These are phyloP conservation scores for Spergularia azorica DNA, from an alignment of 179 eudicot species.

Conservation along the genomic window DNA sequence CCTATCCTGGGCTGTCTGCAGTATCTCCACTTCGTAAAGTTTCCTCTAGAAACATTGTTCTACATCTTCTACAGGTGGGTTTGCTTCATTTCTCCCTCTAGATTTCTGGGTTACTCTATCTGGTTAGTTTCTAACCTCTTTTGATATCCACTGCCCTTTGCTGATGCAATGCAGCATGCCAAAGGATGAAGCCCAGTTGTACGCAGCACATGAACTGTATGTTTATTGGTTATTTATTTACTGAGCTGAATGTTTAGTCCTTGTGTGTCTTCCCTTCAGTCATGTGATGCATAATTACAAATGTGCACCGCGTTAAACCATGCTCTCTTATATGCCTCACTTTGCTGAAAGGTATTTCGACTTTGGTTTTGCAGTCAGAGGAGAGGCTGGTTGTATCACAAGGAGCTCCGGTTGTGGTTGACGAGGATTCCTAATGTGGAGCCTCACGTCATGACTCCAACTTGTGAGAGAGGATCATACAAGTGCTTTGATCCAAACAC, in stretches of 20 bases:
- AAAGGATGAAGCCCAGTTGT: conserved; percentile 75
- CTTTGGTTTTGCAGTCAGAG: conserved; percentile 44
- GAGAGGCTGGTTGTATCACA: conserved; percentile 78
- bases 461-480: conserved; percentile 70
- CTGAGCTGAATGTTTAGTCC: neutral
- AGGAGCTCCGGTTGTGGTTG: conserved; percentile 57
- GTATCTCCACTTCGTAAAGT: conserved; percentile 58
- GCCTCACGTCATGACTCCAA: conserved; percentile 53
- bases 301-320: neutral
- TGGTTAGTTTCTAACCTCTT: neutral
- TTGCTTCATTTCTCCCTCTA: neutral
- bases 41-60: conserved; percentile 57
- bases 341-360: conserved; percentile 17
- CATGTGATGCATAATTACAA: neutral
- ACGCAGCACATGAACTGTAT: conserved; percentile 84
- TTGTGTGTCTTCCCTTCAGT: neutral
- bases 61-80: conserved; percentile 81
- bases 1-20: conserved; percentile 39
- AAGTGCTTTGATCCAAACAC: conserved; percentile 62
- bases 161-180: conserved; percentile 68
- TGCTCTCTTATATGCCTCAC: neutral
- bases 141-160: neutral
- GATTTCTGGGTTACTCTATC: neutral
- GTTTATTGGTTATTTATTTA: conserved; percentile 26
- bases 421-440: conserved; percentile 49